phyloP scores from a whole-genome alignment of 441 rosid species.

The Manihot esculenta region DNA sequence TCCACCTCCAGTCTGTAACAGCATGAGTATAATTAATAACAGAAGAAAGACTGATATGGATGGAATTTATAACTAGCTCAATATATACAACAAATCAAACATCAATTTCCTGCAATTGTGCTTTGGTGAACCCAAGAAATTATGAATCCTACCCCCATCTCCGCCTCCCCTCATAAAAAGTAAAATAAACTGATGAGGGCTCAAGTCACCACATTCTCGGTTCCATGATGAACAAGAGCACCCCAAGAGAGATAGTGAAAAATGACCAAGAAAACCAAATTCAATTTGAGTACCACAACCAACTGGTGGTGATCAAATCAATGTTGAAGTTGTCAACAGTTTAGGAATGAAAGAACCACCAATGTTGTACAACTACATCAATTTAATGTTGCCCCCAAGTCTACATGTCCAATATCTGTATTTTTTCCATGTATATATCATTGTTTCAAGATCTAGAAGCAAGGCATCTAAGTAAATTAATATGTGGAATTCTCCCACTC shows the following conservation, averaged over 20 bases:
- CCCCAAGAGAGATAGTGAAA: background rate
- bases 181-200: background rate
- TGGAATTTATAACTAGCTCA: no score
- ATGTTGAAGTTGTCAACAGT: background rate
- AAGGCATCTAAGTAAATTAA: background rate
- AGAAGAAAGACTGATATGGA: no score
- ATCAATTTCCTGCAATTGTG: no score
- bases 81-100: no score
- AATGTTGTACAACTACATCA: background rate
- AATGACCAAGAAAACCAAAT: background rate
- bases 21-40: no score
- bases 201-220: background rate
- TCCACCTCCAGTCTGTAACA: conserved; percentile 59
- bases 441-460: background rate
- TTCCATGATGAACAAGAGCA: background rate
- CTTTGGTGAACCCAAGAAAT: no score
- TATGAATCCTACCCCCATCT: no score
- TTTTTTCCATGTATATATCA: background rate
- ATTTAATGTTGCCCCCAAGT: background rate
- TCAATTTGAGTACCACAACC: background rate
- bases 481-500: background rate
- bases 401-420: no score
- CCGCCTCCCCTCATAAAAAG: background rate
- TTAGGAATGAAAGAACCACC: background rate
- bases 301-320: background rate